Evolutionary conservation across 2,329 filamentous ascomycete species (phyloP).

Genomic region (Cladorrhinum sp.): DNA sequence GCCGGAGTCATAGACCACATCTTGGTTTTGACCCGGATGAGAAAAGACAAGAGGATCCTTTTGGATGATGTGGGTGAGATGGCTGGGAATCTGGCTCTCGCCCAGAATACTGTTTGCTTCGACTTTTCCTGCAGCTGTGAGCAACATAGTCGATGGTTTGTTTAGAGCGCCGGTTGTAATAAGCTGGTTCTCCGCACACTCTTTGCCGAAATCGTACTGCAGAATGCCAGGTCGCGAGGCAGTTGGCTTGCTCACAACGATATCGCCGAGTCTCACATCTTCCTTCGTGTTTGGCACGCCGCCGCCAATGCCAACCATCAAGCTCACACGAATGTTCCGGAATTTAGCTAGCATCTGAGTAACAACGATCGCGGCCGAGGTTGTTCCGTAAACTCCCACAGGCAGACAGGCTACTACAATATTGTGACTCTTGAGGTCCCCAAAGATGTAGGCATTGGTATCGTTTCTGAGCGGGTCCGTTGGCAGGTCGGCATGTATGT

Average conservation of each 20-base stretch:
- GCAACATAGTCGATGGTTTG: neutral
- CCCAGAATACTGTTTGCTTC: neutral
- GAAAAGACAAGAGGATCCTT: neutral
- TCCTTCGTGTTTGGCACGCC: constrained; percentile 35
- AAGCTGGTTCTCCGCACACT: neutral
- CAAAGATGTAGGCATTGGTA: constrained; percentile 32
- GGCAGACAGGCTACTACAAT: constrained; percentile 31
- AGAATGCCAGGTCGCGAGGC: constrained; percentile 24
- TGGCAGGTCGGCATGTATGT: neutral
- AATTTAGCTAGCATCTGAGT: constrained; percentile 32
- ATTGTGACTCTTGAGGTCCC: constrained; percentile 34
- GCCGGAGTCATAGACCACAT: neutral
- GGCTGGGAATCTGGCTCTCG: neutral
- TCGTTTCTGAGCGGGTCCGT: constrained; percentile 24
- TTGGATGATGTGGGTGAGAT: neutral
- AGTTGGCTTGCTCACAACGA: constrained; percentile 30
- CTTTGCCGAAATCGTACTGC: constrained; percentile 31
- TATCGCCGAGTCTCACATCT: constrained; percentile 36
- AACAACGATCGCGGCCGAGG: constrained; percentile 30
- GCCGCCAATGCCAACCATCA: constrained; percentile 37
- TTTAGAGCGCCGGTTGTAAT: neutral
- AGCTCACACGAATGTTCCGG: constrained; percentile 29
- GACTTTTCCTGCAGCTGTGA: neutral
- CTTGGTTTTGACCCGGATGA: no score
- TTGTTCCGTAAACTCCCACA: constrained; percentile 29